Conservation (phyloP, 768 basidiomycete species). For the Cystofilobasidium ferigula region DNA sequence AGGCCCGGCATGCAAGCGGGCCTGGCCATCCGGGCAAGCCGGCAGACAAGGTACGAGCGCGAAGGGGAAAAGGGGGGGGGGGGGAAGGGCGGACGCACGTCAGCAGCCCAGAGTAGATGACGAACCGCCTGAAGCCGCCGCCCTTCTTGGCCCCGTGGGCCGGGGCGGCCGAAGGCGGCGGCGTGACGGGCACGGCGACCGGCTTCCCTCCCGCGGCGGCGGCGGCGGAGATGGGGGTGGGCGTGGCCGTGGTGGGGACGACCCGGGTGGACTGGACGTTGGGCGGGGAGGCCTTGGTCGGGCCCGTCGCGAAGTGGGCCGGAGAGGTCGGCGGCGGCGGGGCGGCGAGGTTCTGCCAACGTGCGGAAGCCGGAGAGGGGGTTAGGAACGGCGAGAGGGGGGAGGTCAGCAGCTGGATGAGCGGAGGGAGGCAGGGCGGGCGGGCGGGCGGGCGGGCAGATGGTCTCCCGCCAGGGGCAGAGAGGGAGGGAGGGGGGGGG, state of each 20-base stretch:
- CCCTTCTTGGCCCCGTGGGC: neutral
- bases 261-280: neutral
- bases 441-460: neutral
- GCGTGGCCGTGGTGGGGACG: neutral
- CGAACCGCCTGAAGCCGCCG: neutral
- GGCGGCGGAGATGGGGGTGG: neutral
- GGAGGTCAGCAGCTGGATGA: too few relatives aligned
- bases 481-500: too few relatives aligned
- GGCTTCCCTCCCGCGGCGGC: neutral
- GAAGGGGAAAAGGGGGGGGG: too few relatives aligned
- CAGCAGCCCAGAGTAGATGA: neutral
- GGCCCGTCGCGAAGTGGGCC: neutral
- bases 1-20: too few relatives aligned
- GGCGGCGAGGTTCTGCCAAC: neutral
- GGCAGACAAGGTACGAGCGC: too few relatives aligned
- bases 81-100: too few relatives aligned
- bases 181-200: neutral
- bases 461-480: too few relatives aligned
- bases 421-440: neutral
- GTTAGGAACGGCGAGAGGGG: too few relatives aligned
- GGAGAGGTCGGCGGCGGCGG: neutral
- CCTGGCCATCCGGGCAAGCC: too few relatives aligned
- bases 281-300: neutral
- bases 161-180: neutral
- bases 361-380: too few relatives aligned